Evolutionary conservation across 2,329 filamentous ascomycete species (phyloP).

Genomic region (Xenosphaeropsis pyriputrescens): DNA sequence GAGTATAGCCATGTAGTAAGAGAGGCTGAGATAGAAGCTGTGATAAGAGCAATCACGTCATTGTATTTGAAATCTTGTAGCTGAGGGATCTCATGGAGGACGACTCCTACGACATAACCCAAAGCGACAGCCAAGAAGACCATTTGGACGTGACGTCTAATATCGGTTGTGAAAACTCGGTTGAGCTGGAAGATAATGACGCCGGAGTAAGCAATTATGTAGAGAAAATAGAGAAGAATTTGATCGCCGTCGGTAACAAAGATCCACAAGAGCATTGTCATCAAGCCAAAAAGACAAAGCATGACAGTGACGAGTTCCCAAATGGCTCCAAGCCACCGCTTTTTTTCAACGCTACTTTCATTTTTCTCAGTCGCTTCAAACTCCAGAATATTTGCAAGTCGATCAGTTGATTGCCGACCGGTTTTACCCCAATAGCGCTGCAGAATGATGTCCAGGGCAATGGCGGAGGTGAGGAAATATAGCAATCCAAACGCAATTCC

Average conservation of each 20-base stretch:
- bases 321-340: slow-evolving; percentile 14
- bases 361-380: slow-evolving; percentile 14
- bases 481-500: slow-evolving; percentile 23
- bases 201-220: slow-evolving; percentile 20
- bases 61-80: slow-evolving; percentile 15
- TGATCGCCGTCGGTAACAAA: slow-evolving; percentile 18
- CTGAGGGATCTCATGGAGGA: slow-evolving; percentile 16
- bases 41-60: slow-evolving; percentile 19
- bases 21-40: slow-evolving; percentile 18
- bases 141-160: slow-evolving; percentile 18
- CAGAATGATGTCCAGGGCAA: slow-evolving; percentile 20
- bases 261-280: slow-evolving; percentile 20
- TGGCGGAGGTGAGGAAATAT: slow-evolving; percentile 22
- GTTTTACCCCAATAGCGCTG: slow-evolving; percentile 21
- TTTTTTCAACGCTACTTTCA: slow-evolving; percentile 2
- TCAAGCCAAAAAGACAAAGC: slow-evolving; percentile 17
- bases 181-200: slow-evolving; percentile 25
- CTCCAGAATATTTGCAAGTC: slow-evolving; percentile 11
- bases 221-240: slow-evolving; percentile 20
- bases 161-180: slow-evolving; percentile 23
- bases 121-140: slow-evolving; percentile 18
- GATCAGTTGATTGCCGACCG: slow-evolving; percentile 19
- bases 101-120: slow-evolving; percentile 19
- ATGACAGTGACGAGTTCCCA: slow-evolving; percentile 16
- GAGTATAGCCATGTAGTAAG: slow-evolving; percentile 17